Percentiles rank a stretch among this genome's conserved stretches.
These are phyloP conservation scores for Fusarium sp. DNA, from an alignment of 2,329 filamentous ascomycete genomes.

Conservation along the genomic window DNA sequence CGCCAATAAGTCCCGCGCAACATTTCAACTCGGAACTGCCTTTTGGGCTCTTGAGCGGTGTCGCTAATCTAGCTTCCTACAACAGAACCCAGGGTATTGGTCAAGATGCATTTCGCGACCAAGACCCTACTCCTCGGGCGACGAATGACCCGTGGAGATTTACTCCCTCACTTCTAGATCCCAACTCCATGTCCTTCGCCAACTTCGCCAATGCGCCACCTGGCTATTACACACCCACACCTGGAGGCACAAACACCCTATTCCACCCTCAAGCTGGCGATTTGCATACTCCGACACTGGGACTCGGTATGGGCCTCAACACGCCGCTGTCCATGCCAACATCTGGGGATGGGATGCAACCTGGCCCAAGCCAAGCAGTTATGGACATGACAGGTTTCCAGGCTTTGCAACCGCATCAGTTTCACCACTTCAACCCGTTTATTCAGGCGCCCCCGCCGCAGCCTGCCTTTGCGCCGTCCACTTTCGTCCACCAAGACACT, in stretches of 20 bases:
- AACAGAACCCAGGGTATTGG: slow-evolving; percentile 39
- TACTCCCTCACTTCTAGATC: slow-evolving; percentile 89
- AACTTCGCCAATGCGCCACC: slow-evolving; percentile 83
- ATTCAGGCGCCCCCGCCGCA: slow-evolving; percentile 68
- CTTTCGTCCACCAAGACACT: slow-evolving; percentile 84
- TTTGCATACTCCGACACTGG: slow-evolving; percentile 83
- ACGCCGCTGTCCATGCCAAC: slow-evolving; percentile 85
- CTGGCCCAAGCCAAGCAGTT: slow-evolving; percentile 60
- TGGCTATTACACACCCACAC: slow-evolving; percentile 89
- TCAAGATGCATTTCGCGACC: slow-evolving; percentile 66
- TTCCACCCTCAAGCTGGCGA: slow-evolving; percentile 89
- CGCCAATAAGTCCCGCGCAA: neutral
- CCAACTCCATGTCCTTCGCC: slow-evolving; percentile 84
- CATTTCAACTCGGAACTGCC: neutral
- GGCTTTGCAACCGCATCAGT: slow-evolving; percentile 68
- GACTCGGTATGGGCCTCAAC: slow-evolving; percentile 79
- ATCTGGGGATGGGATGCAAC: slow-evolving; percentile 73
- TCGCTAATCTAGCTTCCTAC: slow-evolving; percentile 23
- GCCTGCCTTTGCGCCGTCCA: slow-evolving; percentile 77
- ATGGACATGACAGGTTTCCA: slow-evolving; percentile 79
- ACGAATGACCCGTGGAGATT: slow-evolving; percentile 87
- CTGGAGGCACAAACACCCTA: slow-evolving; percentile 81
- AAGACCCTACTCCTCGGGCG: slow-evolving; percentile 85
- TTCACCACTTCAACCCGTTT: slow-evolving; percentile 79
- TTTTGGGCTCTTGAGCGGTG: neutral